Evolutionary conservation across 345 rosid genomes (phyloP), one percentile per base, ranked within the genome.

Genomic region (Acer saccharum): DNA sequence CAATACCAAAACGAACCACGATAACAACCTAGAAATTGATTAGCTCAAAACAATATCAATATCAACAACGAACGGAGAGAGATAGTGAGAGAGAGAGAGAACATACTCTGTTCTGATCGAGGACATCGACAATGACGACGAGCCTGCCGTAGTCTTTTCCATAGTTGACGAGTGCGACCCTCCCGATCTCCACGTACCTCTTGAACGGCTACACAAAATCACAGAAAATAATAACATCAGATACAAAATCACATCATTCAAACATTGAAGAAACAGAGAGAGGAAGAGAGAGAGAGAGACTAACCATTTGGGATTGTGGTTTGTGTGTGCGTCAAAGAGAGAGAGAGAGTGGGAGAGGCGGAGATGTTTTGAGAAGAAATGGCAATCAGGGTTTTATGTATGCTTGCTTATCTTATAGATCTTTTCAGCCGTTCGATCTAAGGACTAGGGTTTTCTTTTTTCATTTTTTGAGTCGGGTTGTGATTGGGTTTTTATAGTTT

Each of bases 161-260:
- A 77, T 94, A 94, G 89, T 92, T 94, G 79, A 94, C 90, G 2
- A 94, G 91, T 6, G 95, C 97, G 10, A 92, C 98, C 76, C 97
- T 84, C 23, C 97, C 98, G 72, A 94, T 94, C 95, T 94, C 98
- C 8, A 94, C 95, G 82, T 83, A 92, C 79, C 98, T 89, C 89
- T 94, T 92, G 89, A 94, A 94, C 29, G 93, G 91, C 98, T 94
- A 65, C 71, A 79, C 21, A 74, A 0, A 21, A 60, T 21, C 55
- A 73, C 5, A 76, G 54, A 50, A 35, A 35, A 48, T 9, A 62
- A 29, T 20, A 65, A 72, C 7, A 27, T 46, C 4, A 23, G 17
- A 13, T 0, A 13, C 44, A 13, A 72, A 55, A 62, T 35, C 4
- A 50, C 11, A 12, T 4, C 54, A 43, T 43, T 46, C 10, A 13